phyloP scores from a whole-genome alignment of 441 rosid genomes.

The Populus hybrid region DNA sequence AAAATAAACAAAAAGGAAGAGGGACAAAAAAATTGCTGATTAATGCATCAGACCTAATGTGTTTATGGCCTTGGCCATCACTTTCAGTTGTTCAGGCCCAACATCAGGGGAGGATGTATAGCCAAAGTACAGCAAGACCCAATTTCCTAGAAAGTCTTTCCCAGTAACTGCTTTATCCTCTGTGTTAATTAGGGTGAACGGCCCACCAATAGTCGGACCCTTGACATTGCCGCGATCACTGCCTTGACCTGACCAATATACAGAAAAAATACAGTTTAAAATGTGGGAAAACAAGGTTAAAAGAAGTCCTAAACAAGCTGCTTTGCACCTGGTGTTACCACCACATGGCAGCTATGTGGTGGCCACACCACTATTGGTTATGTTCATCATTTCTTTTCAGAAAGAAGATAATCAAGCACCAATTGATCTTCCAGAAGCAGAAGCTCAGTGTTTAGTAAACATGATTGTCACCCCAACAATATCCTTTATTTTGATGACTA shows the following conservation, averaged over 20 bases:
- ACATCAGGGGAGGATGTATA: constrained; percentile 87
- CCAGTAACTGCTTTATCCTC: constrained; percentile 49
- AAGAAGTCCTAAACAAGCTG: neutral
- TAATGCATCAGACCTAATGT: constrained; percentile 50
- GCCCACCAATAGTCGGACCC: constrained; percentile 75
- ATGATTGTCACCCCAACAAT: no score
- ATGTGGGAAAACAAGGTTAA: neutral
- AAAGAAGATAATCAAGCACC: no score
- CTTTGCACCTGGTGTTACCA: no score
- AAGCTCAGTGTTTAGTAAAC: no score
- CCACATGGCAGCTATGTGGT: no score
- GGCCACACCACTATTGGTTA: no score
- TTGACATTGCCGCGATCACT: constrained; percentile 18
- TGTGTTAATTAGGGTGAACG: constrained; percentile 59
- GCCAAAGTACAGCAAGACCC: constrained; percentile 83
- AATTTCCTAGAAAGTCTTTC: constrained; percentile 53
- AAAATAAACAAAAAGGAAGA: neutral
- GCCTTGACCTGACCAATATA: constrained; percentile 31
- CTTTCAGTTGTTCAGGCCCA: constrained; percentile 67
- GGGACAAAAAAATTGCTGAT: neutral
- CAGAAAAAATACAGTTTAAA: neutral
- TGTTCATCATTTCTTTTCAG: no score
- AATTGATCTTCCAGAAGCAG: no score
- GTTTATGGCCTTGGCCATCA: constrained; percentile 51
- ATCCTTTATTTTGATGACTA: no score